These are phyloP conservation scores for Phytophthora cactorum DNA, from an alignment of 352 stramenopile genomes.

Conservation along the genomic window DNA sequence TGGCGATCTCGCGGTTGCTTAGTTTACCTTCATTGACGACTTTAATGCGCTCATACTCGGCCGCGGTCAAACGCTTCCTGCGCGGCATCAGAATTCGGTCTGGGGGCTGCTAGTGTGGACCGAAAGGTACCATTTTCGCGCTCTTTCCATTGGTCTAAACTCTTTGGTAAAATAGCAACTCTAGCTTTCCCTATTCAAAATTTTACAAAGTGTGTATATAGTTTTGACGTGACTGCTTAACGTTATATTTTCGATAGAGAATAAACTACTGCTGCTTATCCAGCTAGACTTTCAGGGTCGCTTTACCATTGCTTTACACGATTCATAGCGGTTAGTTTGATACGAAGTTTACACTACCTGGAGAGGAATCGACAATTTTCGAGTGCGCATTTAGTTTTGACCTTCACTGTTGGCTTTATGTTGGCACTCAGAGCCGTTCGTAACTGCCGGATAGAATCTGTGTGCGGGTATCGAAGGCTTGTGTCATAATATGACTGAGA, in stretches of 20 bases:
- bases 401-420: no score
- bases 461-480: no score
- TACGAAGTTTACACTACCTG: background rate
- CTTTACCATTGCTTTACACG: background rate
- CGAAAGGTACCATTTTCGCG: background rate
- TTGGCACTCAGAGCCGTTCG: no score
- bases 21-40: background rate
- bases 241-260: background rate
- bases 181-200: background rate
- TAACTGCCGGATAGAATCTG: no score
- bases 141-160: background rate
- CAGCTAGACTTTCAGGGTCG: background rate
- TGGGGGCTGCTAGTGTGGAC: background rate
- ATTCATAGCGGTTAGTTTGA: background rate
- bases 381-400: no score
- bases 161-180: background rate
- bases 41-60: background rate
- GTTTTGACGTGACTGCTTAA: background rate
- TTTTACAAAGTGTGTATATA: background rate
- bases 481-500: no score
- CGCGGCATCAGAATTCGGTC: background rate
- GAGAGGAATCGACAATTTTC: no score
- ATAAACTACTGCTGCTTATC: background rate
- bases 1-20: background rate
- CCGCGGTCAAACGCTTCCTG: background rate